phyloP scores from a whole-genome alignment of 495 filamentous ascomycete genomes.

The Friedmanniomyces endolithicus region DNA sequence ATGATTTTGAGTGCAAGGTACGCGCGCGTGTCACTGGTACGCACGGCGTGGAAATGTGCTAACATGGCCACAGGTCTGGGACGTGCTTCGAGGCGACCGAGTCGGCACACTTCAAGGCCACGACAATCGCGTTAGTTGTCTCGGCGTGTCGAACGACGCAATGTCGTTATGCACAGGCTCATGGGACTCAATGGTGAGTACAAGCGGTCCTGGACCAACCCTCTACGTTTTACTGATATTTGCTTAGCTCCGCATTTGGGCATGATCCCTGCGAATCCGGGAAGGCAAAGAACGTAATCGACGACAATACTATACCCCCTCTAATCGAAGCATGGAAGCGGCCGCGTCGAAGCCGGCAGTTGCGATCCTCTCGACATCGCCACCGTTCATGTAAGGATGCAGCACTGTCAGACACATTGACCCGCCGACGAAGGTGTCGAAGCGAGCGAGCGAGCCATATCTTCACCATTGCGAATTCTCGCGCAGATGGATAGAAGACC shows the following conservation, averaged over 20 bases:
- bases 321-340: neutral
- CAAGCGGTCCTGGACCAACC: neutral
- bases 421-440: neutral
- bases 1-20: conserved; percentile 99
- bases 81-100: conserved; percentile 90
- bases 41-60: neutral
- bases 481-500: neutral
- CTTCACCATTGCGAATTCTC: neutral
- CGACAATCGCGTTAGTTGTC: conserved; percentile 96
- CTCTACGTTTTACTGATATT: conserved; percentile 1
- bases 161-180: conserved; percentile 99
- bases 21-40: neutral
- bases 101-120: conserved; percentile 92
- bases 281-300: neutral
- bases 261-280: conserved; percentile 4
- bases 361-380: neutral
- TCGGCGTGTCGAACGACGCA: conserved; percentile 96
- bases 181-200: conserved; percentile 93
- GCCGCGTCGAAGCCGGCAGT: neutral
- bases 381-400: conserved; percentile 15
- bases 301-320: neutral
- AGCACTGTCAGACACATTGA: neutral
- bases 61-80: conserved; percentile 64
- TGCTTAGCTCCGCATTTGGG: conserved; percentile 30
- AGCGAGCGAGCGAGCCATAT: neutral